phyloP scores from a whole-genome alignment of 495 filamentous ascomycete species.

The Trichoderma reesei region DNA sequence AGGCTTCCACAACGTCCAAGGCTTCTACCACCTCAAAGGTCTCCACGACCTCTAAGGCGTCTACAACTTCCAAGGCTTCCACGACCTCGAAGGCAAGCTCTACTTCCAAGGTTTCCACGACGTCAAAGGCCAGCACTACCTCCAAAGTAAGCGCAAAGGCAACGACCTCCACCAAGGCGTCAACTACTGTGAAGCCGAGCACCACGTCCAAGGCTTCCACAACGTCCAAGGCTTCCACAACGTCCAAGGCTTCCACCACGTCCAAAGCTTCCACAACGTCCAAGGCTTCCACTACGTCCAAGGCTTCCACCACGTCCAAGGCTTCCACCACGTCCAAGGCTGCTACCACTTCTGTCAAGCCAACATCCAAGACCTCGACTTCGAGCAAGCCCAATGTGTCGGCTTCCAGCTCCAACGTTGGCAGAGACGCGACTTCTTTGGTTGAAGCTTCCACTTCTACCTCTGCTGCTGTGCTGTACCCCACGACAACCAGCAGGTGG shows the following conservation, averaged over 20 bases:
- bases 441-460: neutral
- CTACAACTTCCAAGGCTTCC: neutral
- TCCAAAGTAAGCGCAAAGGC: neutral
- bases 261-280: constrained; percentile 11
- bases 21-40: constrained; percentile 8
- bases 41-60: neutral
- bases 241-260: neutral
- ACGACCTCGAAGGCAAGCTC: neutral
- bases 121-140: neutral
- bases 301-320: constrained; percentile 9
- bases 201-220: neutral
- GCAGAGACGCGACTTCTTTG: neutral
- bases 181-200: neutral
- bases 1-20: constrained; percentile 8
- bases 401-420: neutral
- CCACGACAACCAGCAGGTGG: constrained; percentile 13
- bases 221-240: neutral
- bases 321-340: constrained; percentile 9
- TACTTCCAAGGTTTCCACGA: neutral
- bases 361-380: constrained; percentile 8
- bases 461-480: neutral
- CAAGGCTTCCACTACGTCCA: constrained; percentile 10
- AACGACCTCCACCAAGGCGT: neutral
- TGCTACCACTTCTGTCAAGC: too few relatives aligned
- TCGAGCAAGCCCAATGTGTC: neutral